Evolutionary conservation across 2,329 filamentous ascomycete genomes (phyloP).

Genomic region (Sclerotinia sclerotiorum): DNA sequence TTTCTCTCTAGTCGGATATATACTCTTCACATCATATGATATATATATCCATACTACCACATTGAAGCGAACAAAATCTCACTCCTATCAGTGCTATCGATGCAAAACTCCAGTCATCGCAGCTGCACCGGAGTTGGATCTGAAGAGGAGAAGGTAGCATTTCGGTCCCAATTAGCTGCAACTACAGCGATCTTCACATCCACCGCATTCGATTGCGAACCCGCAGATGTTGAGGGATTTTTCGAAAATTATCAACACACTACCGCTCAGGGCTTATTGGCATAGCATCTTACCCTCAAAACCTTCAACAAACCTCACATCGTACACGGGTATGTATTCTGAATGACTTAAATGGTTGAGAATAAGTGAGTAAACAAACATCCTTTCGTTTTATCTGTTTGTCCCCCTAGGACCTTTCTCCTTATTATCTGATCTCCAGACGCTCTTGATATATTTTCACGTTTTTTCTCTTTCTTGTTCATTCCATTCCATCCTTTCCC

Average conservation of each 20-base stretch:
- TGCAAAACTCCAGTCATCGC: background rate
- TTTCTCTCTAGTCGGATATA: background rate
- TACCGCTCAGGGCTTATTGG: background rate
- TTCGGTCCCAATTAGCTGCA: slow-evolving; percentile 22
- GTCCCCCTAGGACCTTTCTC: no score
- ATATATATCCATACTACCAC: background rate
- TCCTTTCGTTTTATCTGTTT: no score
- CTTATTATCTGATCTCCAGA: no score
- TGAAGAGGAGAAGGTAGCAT: slow-evolving; percentile 12
- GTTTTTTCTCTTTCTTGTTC: no score
- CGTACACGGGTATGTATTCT: slow-evolving; percentile 56
- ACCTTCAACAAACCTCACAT: slow-evolving; percentile 38
- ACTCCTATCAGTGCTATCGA: background rate
- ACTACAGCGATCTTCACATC: slow-evolving; percentile 49
- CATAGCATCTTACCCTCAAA: background rate
- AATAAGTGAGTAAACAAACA: no score
- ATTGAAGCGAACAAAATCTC: background rate
- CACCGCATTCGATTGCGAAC: slow-evolving; percentile 57
- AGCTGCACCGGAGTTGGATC: background rate
- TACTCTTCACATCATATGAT: background rate
- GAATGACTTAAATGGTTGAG: no score
- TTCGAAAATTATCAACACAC: slow-evolving; percentile 69
- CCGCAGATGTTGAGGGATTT: slow-evolving; percentile 47
- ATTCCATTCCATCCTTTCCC: no score
- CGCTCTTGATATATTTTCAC: no score